Evolutionary conservation across 225 moss, liverwort and hornwort species (phyloP), one percentile per base, ranked within the genome.

Genomic region (Takakia lepidozioides): DNA sequence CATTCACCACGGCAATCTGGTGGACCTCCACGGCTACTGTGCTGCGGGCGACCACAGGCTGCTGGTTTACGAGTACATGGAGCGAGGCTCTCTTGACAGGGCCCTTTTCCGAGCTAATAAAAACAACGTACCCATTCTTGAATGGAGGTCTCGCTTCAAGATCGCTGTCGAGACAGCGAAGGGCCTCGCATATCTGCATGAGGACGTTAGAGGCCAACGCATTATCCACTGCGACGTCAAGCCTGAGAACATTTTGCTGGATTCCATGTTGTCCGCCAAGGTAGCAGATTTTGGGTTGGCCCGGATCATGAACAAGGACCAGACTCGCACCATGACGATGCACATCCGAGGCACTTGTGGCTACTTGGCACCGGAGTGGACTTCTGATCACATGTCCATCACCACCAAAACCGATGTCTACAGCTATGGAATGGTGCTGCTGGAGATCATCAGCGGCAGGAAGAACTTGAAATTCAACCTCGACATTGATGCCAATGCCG

Each of bases 161-260:
- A 74, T 83, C 13, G 78, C 78, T 4, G 2, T 72, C 0, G 83
- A 68, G 10, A 74, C 78, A 1, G 83, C 78, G 29, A 47, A 52
- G 29, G 76, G 71, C 9, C 45, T 83, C 17, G 66, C 63, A 6
- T 67, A 67, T 25, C 58, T 77, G 9, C 71, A 77, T 48, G 60
- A 77, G 20, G 76, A 61, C 5, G 56, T 67, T 43, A 49, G 63
- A 38, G 44, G 42, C 11, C 57, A 53, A 19, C 51, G 60, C 36
- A 69, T 83, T 11, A 72, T 83, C 17, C 78, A 83, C 56, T 65
- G 61, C 16, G 71, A 74, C 29, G 46, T 83, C 1, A 76, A 73
- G 21, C 76, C 81, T 9, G 75, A 76, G 49, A 82, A 76, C 18
- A 61, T 76, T 37, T 19, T 76, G 4, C 16, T 82, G 25, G 82